Base-by-base conservation (phyloP, 495 filamentous ascomycete genomes). In the Daldinia bambusicola region DNA sequence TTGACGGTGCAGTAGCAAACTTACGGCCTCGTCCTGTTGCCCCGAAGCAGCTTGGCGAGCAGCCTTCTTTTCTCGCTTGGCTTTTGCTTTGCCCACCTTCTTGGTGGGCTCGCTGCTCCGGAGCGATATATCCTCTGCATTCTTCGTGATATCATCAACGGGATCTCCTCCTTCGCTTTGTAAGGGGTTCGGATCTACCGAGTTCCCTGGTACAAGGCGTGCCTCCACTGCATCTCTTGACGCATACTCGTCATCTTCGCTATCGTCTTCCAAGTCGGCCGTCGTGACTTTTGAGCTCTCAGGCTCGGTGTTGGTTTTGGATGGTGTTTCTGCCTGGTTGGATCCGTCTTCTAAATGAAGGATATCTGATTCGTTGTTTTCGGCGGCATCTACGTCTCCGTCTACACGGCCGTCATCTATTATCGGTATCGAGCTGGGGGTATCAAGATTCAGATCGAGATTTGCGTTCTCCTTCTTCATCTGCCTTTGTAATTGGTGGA, bases 71-170 rank as follows among this genome's bases (percentile, higher is more conserved):
- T 92, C 90, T 48, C 92, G 87, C 76, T 93, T 97, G 66, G 91
- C 86, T 76, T 95, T 97, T 8, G 95, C 95, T 77, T 94, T 97
- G 26, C 95, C 94, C 2, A 92, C 41, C 70, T 91, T 93, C 61
- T 78, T 83, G 38, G 63, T 68, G 13, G 74, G 50, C 59, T 71
- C 59, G 48, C 63, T 34, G 13, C 10, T 64, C 32, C 43, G 32
- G 20, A 63, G 61, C 65, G 63, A 51, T 34, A 70, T 62, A 6
- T 67, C 56, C 12, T 80, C 75, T 34, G 70, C 43, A 48, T 52
- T 20, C 10, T 20, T 31, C 6, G 48, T 30, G 26, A 67, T 31
- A 56, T 60, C 58, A 6, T 67, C 43, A 8, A 60, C 30, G 5
- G 10, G 41, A 22, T 43, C 70, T 7, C 67, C 70, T 7, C 67